phyloP scores from a whole-genome alignment of 2,329 filamentous ascomycete species.

The Aspergillus latus region DNA sequence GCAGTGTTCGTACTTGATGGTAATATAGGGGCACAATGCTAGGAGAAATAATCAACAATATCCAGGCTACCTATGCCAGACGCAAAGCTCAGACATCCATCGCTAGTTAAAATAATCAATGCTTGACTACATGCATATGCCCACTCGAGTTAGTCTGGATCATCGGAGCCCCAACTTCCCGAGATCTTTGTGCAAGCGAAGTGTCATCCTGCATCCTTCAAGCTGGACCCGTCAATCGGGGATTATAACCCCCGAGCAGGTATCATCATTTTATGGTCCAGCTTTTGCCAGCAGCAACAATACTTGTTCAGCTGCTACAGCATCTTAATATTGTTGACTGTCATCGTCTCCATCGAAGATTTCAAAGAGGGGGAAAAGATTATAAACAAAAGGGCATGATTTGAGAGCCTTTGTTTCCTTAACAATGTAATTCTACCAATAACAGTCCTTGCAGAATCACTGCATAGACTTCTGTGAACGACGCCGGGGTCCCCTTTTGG shows the following conservation, averaged over 20 bases:
- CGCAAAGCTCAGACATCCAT: neutral
- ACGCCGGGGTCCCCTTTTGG: too few species aligned
- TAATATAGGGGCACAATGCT: neutral
- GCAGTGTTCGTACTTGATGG: neutral
- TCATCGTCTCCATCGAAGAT: too few species aligned
- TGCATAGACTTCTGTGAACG: too few species aligned
- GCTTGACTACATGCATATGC: constrained; percentile 1
- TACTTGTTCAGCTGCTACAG: neutral
- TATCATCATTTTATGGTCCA: neutral
- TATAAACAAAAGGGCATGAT: too few species aligned
- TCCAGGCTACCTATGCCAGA: neutral
- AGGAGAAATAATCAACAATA: neutral
- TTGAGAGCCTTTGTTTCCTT: too few species aligned
- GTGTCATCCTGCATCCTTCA: neutral
- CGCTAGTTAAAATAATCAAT: neutral
- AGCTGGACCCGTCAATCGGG: neutral
- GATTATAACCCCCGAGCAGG: neutral
- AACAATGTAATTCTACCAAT: too few species aligned
- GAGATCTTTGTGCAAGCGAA: constrained; percentile 14
- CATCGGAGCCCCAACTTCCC: constrained; percentile 9
- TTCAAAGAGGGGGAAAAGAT: too few species aligned
- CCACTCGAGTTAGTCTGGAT: neutral
- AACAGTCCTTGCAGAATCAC: too few species aligned
- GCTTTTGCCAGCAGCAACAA: neutral
- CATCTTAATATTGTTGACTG: too few species aligned